These are phyloP conservation scores for Scheffersomyces illinoinensis DNA, from an alignment of 1,139 yeast species.

Conservation along the genomic window DNA sequence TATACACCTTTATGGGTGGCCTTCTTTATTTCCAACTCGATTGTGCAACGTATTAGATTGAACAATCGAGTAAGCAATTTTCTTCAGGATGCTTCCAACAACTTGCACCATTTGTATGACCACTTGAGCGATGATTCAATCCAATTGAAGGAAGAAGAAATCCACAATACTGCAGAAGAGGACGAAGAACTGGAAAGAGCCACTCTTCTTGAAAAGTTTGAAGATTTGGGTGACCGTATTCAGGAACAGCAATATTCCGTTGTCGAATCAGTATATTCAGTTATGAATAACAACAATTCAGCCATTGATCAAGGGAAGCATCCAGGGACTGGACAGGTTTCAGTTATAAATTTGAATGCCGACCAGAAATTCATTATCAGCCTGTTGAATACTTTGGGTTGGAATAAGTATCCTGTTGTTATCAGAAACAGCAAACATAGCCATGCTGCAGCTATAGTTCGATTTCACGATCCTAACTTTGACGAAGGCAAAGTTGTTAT, in stretches of 20 bases:
- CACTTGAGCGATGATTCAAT: slow-evolving; percentile 8
- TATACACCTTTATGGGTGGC: slow-evolving; percentile 56
- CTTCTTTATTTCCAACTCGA: slow-evolving; percentile 47
- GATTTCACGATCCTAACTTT: slow-evolving; percentile 53
- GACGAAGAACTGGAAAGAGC: not conserved
- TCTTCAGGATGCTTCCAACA: slow-evolving; percentile 28
- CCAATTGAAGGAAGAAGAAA: slow-evolving; percentile 7
- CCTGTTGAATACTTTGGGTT: slow-evolving; percentile 56
- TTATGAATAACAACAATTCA: slow-evolving; percentile 26
- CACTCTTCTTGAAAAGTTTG: not conserved
- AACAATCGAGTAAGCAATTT: slow-evolving; percentile 32
- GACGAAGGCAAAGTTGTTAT: slow-evolving; percentile 72
- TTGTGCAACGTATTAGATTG: slow-evolving; percentile 41
- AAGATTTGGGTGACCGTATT: not conserved
- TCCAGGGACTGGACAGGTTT: slow-evolving; percentile 15
- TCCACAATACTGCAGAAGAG: not conserved
- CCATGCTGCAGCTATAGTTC: slow-evolving; percentile 80
- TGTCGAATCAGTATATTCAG: slow-evolving; percentile 62
- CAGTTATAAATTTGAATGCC: slow-evolving; percentile 37
- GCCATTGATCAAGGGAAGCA: not conserved
- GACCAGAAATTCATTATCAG: slow-evolving; percentile 55
- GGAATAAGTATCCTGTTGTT: slow-evolving; percentile 73
- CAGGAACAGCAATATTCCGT: slow-evolving; percentile 21
- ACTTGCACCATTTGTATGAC: slow-evolving; percentile 32
- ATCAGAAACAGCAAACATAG: slow-evolving; percentile 65